Conservation (phyloP, 2,329 filamentous ascomycete genomes). For the Neurospora crassa region DNA sequence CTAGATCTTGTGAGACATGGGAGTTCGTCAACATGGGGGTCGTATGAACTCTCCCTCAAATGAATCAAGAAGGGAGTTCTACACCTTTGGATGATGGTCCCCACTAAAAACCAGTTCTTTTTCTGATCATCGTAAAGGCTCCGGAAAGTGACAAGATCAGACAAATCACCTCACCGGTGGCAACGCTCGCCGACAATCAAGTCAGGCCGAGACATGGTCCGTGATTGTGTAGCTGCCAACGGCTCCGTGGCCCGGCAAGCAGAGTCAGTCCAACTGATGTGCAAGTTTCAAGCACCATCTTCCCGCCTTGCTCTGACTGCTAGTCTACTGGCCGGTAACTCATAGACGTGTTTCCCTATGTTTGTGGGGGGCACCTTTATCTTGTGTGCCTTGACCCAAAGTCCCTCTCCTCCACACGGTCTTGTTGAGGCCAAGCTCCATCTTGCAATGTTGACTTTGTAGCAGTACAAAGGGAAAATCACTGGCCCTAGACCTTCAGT, state of each 20-base stretch:
- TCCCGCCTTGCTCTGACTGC: background rate
- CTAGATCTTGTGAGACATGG: background rate
- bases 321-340: background rate
- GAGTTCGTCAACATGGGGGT: background rate
- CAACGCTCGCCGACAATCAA: background rate
- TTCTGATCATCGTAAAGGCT: background rate
- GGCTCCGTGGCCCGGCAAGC: background rate
- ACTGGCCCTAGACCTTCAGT: background rate
- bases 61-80: too few relatives aligned
- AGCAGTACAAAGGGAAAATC: background rate
- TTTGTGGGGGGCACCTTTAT: background rate
- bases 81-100: background rate
- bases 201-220: background rate
- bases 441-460: background rate
- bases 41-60: too few relatives aligned
- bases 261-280: constrained; percentile 1
- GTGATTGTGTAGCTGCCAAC: background rate
- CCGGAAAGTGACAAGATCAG: background rate
- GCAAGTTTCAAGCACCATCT: background rate
- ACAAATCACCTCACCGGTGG: background rate
- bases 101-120: background rate
- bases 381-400: background rate
- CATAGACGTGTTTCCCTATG: background rate
- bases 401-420: background rate
- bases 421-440: background rate